Evolutionary conservation across 23 red algal genomes (phyloP).

Genomic region (Cyanidium caldarium): DNA sequence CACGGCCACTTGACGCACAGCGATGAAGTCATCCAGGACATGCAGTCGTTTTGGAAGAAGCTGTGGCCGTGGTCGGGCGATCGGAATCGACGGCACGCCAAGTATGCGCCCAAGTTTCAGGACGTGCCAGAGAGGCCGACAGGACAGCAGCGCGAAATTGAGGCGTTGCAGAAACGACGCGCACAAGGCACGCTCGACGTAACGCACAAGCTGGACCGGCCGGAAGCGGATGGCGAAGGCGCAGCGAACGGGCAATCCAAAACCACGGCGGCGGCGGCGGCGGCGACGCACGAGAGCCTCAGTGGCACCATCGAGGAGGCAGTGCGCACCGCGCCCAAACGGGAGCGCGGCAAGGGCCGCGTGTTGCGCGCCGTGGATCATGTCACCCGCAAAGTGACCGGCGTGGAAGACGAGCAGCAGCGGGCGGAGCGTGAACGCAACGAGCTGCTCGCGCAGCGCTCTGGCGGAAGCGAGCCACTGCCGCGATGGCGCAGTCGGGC

Average conservation of each 20-base stretch:
- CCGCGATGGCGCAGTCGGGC: no score
- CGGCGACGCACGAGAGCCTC: background rate
- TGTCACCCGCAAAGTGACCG: background rate
- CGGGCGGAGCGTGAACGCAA: background rate
- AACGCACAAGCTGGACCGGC: background rate
- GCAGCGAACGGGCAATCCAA: background rate
- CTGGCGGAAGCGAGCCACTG: no score
- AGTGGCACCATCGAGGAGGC: background rate
- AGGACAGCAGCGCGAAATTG: background rate
- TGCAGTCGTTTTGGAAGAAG: slow-evolving; percentile 8
- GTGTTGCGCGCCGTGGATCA: background rate
- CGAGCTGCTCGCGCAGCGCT: background rate
- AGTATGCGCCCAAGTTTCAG: background rate
- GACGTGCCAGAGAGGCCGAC: no score
- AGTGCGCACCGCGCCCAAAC: background rate
- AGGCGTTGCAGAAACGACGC: background rate
- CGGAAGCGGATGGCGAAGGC: background rate
- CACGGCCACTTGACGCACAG: slow-evolving; percentile 7
- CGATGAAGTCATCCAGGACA: slow-evolving; percentile 1
- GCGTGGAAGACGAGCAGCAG: background rate
- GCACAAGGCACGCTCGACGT: background rate
- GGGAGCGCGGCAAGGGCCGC: background rate
- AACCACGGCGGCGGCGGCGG: background rate
- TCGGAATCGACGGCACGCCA: background rate
- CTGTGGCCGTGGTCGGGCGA: slow-evolving; percentile 2